A percentile compares a stretch with the other conserved stretches of the same genome.
These are phyloP conservation scores for Saccharomycopsis sp. DNA, from an alignment of 805 yeast genomes.

Conservation along the genomic window DNA sequence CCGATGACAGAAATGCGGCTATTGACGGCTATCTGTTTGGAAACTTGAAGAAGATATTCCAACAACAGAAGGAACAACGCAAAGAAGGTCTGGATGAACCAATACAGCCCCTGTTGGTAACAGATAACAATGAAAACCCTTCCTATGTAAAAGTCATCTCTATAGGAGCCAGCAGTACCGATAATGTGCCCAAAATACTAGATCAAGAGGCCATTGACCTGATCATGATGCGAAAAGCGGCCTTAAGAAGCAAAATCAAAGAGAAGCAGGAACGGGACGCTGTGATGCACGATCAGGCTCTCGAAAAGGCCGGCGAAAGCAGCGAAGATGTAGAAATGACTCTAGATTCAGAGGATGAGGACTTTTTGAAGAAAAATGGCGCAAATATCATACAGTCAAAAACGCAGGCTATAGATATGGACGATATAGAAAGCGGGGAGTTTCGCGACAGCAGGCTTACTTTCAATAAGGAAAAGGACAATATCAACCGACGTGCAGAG, in stretches of 20 bases:
- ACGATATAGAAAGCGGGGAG: not conserved
- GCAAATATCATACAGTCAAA: too few relatives aligned
- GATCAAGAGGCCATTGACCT: not conserved
- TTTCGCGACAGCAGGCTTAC: not conserved
- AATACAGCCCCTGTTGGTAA: too few relatives aligned
- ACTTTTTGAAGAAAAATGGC: not conserved
- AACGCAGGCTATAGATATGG: not conserved
- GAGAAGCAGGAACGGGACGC: not conserved
- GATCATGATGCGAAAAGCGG: not conserved
- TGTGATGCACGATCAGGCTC: not conserved
- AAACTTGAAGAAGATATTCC: not conserved
- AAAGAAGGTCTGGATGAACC: not conserved
- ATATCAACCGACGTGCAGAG: constrained; percentile 1
- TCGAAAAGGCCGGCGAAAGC: constrained; percentile 1
- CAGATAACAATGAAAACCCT: not conserved
- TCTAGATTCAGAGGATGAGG: constrained; percentile 1
- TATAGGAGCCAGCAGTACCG: not conserved
- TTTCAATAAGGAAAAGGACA: constrained; percentile 4
- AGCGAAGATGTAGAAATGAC: not conserved
- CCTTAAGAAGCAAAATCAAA: not conserved
- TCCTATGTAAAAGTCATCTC: not conserved
- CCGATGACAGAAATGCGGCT: not conserved
- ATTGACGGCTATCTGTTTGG: not conserved
- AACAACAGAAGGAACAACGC: not conserved
- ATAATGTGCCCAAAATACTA: not conserved